A percentile compares a stretch with the other conserved stretches of the same genome.
phyloP scores from a whole-genome alignment of 352 stramenopile genomes.

The Thalassiosira hispida region DNA sequence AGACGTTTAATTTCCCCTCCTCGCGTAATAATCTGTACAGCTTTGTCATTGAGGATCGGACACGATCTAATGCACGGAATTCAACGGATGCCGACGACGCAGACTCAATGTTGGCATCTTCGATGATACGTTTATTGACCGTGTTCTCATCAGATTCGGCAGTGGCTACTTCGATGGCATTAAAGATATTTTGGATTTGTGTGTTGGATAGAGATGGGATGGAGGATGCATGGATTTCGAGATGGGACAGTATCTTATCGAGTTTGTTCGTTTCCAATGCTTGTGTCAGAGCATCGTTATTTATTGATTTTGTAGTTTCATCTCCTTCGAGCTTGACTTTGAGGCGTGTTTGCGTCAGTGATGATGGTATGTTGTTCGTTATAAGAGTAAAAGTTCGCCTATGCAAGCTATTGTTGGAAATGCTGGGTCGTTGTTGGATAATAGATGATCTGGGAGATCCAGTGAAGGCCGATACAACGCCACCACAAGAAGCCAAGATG shows the following conservation, averaged over 20 bases:
- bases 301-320: conserved; percentile 11
- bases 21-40: conserved; percentile 73
- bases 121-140: conserved; percentile 49
- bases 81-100: conserved; percentile 14
- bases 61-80: conserved; percentile 57
- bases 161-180: conserved; percentile 72
- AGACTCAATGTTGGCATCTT: conserved; percentile 39
- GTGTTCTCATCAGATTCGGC: conserved; percentile 62
- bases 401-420: neutral
- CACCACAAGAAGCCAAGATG: neutral
- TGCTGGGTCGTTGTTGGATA: neutral
- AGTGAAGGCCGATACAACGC: neutral
- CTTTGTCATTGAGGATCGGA: conserved; percentile 73
- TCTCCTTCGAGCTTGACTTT: conserved; percentile 3
- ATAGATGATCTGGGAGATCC: neutral
- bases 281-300: conserved; percentile 14
- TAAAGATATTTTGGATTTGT: conserved; percentile 62
- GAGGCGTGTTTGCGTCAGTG: neutral
- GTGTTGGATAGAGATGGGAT: conserved; percentile 18
- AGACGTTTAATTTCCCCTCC: conserved; percentile 55
- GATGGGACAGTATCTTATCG: conserved; percentile 38
- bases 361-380: neutral
- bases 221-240: conserved; percentile 20
- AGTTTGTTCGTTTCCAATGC: conserved; percentile 44
- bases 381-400: neutral